Evolutionary conservation across 2,329 filamentous ascomycete genomes (phyloP).

Genomic region (Xylaria polymorpha): DNA sequence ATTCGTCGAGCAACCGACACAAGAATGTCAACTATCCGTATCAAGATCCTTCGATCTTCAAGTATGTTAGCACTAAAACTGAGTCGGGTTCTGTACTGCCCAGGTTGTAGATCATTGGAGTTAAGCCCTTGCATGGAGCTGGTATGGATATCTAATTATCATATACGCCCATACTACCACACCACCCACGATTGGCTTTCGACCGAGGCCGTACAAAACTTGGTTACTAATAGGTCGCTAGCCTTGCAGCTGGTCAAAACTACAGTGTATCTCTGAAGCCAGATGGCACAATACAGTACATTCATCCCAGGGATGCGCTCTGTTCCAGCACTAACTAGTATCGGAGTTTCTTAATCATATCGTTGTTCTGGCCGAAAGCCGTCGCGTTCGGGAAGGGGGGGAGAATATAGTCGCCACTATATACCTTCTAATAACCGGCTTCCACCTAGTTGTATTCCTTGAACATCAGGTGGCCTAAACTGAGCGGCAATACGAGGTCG

Average conservation of each 20-base stretch:
- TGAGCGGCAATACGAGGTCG: background rate
- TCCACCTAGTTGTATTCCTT: background rate
- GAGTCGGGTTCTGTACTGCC: background rate
- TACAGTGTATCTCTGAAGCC: background rate
- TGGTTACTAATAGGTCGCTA: background rate
- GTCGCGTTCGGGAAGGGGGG: background rate
- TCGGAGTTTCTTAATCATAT: background rate
- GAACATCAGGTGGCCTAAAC: background rate
- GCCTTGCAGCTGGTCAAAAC: background rate
- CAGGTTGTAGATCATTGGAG: background rate
- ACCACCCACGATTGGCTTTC: background rate
- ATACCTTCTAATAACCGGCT: background rate
- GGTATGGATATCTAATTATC: background rate
- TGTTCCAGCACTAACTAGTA: background rate
- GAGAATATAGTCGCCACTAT: background rate
- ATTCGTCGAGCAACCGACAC: background rate
- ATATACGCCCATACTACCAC: background rate
- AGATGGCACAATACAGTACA: background rate
- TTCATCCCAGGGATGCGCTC: background rate
- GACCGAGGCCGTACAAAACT: background rate
- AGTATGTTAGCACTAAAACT: background rate
- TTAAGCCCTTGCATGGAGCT: background rate
- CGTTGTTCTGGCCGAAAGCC: background rate
- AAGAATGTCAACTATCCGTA: background rate
- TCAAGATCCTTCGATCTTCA: background rate